Percentiles rank a stretch among this genome's conserved stretches.
phyloP scores from a whole-genome alignment of 1,284 basidiomycete species.

The Boletus sp. region DNA sequence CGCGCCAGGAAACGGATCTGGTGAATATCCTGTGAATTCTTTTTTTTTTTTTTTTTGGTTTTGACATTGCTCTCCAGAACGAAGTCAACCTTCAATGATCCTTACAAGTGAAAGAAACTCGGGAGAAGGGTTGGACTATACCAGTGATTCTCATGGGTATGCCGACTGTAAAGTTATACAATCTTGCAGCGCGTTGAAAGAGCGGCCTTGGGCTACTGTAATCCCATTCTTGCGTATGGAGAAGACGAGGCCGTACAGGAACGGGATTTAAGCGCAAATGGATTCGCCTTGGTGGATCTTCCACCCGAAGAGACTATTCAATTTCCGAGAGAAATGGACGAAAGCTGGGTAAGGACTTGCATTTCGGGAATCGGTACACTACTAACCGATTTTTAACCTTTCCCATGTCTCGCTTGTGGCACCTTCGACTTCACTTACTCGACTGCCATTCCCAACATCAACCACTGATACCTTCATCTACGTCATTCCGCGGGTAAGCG shows the following conservation, averaged over 20 bases:
- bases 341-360: neutral
- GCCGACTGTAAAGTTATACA: too few relatives aligned
- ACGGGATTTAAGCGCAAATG: constrained; percentile 6
- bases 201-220: too few relatives aligned
- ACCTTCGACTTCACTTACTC: constrained; percentile 10
- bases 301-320: too few relatives aligned
- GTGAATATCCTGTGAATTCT: too few relatives aligned
- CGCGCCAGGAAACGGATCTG: too few relatives aligned
- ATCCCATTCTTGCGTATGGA: constrained; percentile 2
- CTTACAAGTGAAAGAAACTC: constrained; percentile 6
- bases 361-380: neutral
- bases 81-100: constrained; percentile 6
- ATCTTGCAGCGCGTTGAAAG: too few relatives aligned
- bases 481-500: constrained; percentile 1
- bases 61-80: constrained; percentile 7
- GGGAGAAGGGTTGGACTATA: constrained; percentile 2
- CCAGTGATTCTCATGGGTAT: constrained; percentile 10
- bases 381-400: neutral
- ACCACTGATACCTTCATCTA: constrained; percentile 8
- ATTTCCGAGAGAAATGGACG: constrained; percentile 9
- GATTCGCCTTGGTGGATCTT: too few relatives aligned
- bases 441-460: constrained; percentile 9
- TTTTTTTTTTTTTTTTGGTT: too few relatives aligned
- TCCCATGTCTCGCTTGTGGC: constrained; percentile 1
- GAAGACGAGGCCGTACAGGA: constrained; percentile 3